These are phyloP conservation scores for Pyricularia sp. DNA, from an alignment of 2,329 filamentous ascomycete species.

Conservation along the genomic window DNA sequence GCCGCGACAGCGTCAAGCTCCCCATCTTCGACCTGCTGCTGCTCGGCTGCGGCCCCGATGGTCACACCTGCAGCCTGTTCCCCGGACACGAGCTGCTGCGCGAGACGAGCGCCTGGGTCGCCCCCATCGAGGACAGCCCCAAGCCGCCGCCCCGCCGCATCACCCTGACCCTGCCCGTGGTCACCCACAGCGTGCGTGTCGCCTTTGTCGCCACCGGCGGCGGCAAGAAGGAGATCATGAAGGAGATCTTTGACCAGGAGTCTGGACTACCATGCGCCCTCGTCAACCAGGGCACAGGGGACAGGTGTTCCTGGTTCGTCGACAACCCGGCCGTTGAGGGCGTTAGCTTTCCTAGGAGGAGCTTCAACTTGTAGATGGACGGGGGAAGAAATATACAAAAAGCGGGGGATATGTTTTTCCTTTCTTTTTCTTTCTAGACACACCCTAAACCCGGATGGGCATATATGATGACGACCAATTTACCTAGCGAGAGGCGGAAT, in stretches of 20 bases:
- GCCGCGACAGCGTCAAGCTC: slow-evolving; percentile 85
- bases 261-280: slow-evolving; percentile 75
- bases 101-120: slow-evolving; percentile 85
- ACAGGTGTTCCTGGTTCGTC: slow-evolving; percentile 92
- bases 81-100: slow-evolving; percentile 79
- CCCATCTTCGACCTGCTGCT: slow-evolving; percentile 93
- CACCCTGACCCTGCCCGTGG: slow-evolving; percentile 84
- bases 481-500: background rate
- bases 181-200: slow-evolving; percentile 76
- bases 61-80: slow-evolving; percentile 95
- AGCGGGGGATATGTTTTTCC: too few relatives aligned
- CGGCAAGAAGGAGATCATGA: slow-evolving; percentile 86
- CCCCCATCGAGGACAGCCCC: slow-evolving; percentile 83
- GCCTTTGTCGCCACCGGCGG: slow-evolving; percentile 86
- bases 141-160: slow-evolving; percentile 90
- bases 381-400: background rate
- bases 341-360: slow-evolving; percentile 70
- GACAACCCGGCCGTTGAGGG: slow-evolving; percentile 80
- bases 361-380: slow-evolving; percentile 37
- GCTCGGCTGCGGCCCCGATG: slow-evolving; percentile 89
- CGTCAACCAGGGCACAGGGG: slow-evolving; percentile 75
- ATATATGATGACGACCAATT: background rate
- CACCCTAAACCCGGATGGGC: background rate
- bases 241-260: slow-evolving; percentile 82
- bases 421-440: background rate